phyloP scores from a whole-genome alignment of 306 rosid genomes.

The Vicia faba region DNA sequence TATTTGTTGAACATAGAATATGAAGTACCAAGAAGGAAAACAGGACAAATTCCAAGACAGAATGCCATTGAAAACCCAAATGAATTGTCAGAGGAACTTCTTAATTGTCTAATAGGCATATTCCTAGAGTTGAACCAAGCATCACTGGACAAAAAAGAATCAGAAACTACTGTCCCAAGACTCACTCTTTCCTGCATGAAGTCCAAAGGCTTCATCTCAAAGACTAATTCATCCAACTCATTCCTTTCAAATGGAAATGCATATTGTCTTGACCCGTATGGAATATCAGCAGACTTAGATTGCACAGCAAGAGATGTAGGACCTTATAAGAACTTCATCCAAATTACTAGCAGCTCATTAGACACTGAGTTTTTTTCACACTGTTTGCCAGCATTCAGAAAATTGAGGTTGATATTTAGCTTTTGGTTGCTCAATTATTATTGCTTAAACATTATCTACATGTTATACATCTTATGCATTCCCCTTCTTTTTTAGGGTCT shows the following conservation, averaged over 20 bases:
- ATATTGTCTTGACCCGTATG: conserved; percentile 66
- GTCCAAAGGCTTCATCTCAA: conserved; percentile 63
- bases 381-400: conserved; percentile 51
- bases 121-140: conserved; percentile 73
- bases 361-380: conserved; percentile 53
- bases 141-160: conserved; percentile 57
- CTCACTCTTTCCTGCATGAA: conserved; percentile 69
- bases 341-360: conserved; percentile 60
- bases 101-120: conserved; percentile 66
- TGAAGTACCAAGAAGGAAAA: conserved; percentile 57
- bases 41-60: conserved; percentile 48
- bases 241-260: conserved; percentile 54
- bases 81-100: conserved; percentile 76
- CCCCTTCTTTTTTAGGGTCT: conserved; percentile 47
- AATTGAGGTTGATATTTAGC: conserved; percentile 55
- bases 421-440: neutral
- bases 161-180: conserved; percentile 56
- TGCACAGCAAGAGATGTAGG: conserved; percentile 66
- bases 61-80: conserved; percentile 62
- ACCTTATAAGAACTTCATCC: conserved; percentile 77
- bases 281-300: conserved; percentile 62
- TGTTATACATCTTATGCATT: neutral
- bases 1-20: conserved; percentile 44
- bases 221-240: conserved; percentile 55
- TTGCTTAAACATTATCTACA: neutral